Percentiles rank a stretch among this genome's conserved stretches.
Conservation (phyloP, 2,329 filamentous ascomycete genomes). For the Ophiostoma novo-ulmi region DNA sequence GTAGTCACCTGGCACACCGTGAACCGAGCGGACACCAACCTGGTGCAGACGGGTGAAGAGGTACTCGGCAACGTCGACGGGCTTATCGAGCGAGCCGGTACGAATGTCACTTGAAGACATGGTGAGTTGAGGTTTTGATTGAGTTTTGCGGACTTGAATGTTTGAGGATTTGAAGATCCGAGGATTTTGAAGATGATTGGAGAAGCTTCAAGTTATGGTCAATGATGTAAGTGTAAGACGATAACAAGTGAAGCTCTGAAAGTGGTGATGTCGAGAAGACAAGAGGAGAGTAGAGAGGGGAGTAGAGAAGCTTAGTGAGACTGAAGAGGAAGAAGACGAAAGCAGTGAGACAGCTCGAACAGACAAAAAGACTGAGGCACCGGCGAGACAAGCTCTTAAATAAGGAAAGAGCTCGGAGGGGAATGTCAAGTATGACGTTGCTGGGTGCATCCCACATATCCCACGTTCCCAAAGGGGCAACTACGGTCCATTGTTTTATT, state of each 20-base stretch:
- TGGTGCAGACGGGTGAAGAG: conserved; percentile 47
- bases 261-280: neutral
- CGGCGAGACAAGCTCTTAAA: neutral
- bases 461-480: conserved; percentile 12
- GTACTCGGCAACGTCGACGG: conserved; percentile 53
- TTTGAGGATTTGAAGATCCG: neutral
- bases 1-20: conserved; percentile 50
- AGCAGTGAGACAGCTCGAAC: neutral
- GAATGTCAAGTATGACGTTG: conserved; percentile 19
- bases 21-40: conserved; percentile 45
- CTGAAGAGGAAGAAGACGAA: neutral
- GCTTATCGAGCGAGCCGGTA: conserved; percentile 23
- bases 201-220: neutral
- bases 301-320: neutral
- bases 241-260: neutral
- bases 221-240: neutral
- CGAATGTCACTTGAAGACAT: conserved; percentile 28
- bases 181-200: neutral
- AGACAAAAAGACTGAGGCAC: neutral
- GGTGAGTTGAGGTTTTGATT: neutral
- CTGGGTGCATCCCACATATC: conserved; percentile 10
- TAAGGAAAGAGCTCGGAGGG: conserved; percentile 11
- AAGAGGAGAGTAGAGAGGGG: neutral
- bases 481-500: neutral
- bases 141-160: neutral